Percentiles rank a stretch among this genome's conserved stretches.
Evolutionary conservation across 192 early-diverging fungal genomes (phyloP).

Genomic region (Umbelopsis vinacea): DNA sequence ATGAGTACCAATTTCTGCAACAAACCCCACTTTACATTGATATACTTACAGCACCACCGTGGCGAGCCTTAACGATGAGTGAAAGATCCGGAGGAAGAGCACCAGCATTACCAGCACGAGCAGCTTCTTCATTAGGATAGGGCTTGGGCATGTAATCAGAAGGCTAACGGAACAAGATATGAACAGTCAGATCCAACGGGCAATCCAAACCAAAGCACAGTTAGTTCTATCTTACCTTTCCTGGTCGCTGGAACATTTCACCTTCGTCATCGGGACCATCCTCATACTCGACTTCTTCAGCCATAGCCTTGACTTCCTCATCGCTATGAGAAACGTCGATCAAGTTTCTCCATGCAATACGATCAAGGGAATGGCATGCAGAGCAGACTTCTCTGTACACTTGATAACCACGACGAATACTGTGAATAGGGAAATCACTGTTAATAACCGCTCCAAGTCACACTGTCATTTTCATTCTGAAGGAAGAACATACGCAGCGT

Average conservation of each 20-base stretch:
- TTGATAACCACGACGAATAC: slow-evolving; percentile 97
- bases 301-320: slow-evolving; percentile 93
- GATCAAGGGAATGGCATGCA: slow-evolving; percentile 95
- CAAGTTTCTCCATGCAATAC: slow-evolving; percentile 93
- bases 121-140: slow-evolving; percentile 97
- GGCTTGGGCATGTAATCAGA: slow-evolving; percentile 89
- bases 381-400: slow-evolving; percentile 99
- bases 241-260: slow-evolving; percentile 91
- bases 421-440: slow-evolving; percentile 42
- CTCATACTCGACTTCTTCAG: slow-evolving; percentile 86
- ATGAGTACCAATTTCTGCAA: background rate
- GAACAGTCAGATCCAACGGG: background rate
- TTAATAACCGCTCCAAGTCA: no score
- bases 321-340: slow-evolving; percentile 93
- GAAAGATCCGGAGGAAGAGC: slow-evolving; percentile 95
- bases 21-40: background rate
- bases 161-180: slow-evolving; percentile 47
- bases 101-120: slow-evolving; percentile 94
- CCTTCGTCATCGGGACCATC: slow-evolving; percentile 95
- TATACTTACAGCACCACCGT: slow-evolving; percentile 78
- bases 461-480: no score
- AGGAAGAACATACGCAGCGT: slow-evolving; percentile 66
- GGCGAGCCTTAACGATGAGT: slow-evolving; percentile 92
- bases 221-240: slow-evolving; percentile 57
- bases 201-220: background rate